A percentile compares a stretch with the other conserved stretches of the same genome.
phyloP scores from a whole-genome alignment of 164 flowering plant species.

The Nymphaea colorata region DNA sequence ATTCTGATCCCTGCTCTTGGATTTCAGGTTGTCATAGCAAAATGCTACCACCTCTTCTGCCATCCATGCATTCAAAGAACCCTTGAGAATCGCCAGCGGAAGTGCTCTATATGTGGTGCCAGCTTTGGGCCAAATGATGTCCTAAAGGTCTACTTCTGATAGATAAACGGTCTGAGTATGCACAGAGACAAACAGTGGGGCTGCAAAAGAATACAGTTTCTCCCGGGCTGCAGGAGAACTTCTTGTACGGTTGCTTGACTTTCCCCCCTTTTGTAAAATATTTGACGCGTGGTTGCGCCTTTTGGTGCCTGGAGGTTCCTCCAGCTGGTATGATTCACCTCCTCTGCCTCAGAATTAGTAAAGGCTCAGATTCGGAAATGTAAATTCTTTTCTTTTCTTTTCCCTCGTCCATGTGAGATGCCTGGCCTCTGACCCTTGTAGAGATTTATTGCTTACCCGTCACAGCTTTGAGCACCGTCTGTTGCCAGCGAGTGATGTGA shows the following conservation, averaged over 20 bases:
- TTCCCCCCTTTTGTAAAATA: not conserved
- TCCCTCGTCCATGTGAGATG: not conserved
- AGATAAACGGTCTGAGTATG: not conserved
- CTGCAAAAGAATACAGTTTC: not conserved
- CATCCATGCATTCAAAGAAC: constrained; percentile 57
- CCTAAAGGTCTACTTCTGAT: constrained; percentile 77
- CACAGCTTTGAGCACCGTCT: not conserved
- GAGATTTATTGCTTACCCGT: not conserved
- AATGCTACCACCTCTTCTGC: constrained; percentile 95
- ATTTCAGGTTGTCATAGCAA: constrained; percentile 86
- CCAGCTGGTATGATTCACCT: not conserved
- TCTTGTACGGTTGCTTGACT: not conserved
- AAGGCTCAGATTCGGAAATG: not conserved
- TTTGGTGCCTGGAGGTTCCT: not conserved
- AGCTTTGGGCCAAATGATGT: constrained; percentile 89
- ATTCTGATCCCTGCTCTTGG: constrained; percentile 1
- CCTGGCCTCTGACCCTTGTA: not conserved
- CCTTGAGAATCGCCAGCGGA: constrained; percentile 62
- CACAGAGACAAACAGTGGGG: not conserved
- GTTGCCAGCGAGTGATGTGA: not conserved
- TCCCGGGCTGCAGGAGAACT: not conserved
- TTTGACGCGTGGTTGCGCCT: not conserved
- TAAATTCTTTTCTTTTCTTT: not conserved
- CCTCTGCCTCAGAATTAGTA: not conserved
- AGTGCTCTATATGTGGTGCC: constrained; percentile 60